These are phyloP conservation scores for Globisporangium heterothallicum DNA, from an alignment of 352 stramenopile genomes.

Conservation along the genomic window DNA sequence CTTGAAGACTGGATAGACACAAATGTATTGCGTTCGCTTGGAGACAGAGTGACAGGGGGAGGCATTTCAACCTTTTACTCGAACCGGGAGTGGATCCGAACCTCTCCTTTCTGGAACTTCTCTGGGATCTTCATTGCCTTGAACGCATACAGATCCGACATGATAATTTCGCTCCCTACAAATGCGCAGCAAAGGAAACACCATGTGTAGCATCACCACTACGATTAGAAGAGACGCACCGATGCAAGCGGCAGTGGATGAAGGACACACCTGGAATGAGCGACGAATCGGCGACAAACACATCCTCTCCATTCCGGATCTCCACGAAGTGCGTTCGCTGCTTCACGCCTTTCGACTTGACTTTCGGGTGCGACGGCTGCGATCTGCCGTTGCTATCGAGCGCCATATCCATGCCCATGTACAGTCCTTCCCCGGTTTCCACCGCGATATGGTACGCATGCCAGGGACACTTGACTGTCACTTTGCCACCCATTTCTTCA, in stretches of 20 bases:
- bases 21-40: no score
- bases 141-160: conserved; percentile 78
- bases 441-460: conserved; percentile 83
- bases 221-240: neutral
- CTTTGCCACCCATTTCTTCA: conserved; percentile 74
- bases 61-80: conserved; percentile 23
- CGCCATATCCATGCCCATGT: conserved; percentile 78
- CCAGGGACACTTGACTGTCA: conserved; percentile 81
- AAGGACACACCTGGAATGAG: conserved; percentile 33
- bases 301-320: conserved; percentile 53
- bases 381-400: conserved; percentile 43
- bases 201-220: no score
- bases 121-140: conserved; percentile 36
- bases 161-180: conserved; percentile 30
- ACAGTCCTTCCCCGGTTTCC: conserved; percentile 75
- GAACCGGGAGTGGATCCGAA: conserved; percentile 70
- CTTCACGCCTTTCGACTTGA: conserved; percentile 84
- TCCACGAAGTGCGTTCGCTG: conserved; percentile 81
- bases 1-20: no score
- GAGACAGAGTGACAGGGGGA: no score
- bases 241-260: neutral
- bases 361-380: conserved; percentile 35
- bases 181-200: conserved; percentile 2
- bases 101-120: conserved; percentile 28
- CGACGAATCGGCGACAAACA: conserved; percentile 79